Base-by-base conservation (phyloP, 768 basidiomycete genomes). In the Pluteus cervinus region DNA sequence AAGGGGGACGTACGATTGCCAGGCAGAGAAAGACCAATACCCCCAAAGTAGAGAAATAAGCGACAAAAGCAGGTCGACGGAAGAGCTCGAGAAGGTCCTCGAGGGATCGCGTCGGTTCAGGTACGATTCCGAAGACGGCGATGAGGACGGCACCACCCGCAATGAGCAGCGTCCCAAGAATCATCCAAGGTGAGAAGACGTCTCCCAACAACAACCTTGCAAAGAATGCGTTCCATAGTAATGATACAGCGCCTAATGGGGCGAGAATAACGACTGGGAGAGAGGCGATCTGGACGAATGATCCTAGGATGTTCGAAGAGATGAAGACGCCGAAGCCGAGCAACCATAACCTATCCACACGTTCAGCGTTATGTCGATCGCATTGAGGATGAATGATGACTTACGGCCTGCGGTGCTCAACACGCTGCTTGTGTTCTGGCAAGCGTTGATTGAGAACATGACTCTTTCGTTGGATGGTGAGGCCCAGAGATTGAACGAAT, bases 211-310 rank as follows among this genome's bases (percentile, higher is more conserved):
- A 71, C 26, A 93, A 50, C 21, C 79, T 73, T 11, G 91, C 90
- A 53, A 94, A 92, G 51, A 94, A 76, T 4, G 91, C 91, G 56
- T 97, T 97, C 86, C 86, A 94, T 20, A 97, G 74, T 20, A 97
- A 74, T 2, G 86, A 90, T 21, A 93, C 86, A 0, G 91, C 92
- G 8, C 92, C 92, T 4, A 97, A 72, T 0, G 92, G 92, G 1
- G 91, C 92, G 36, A 97, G 82, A 40, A 97, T 88, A 42, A 94
- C 91, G 46, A 97, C 88, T 3, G 92, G 91, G 9, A 97, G 76
- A 2, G 90, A 86, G 7, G 89, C 90, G 28, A 97, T 89, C 63
- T 94, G 92, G 47, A 94, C 85, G 24, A 93, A 61, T 2, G 89
- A 91, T 5, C 89, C 87, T 33, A 92, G 62, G 41, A 93, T 63